Evolutionary conservation across 148 eudicot genomes (phyloP).

Genomic region (Silene conica): DNA sequence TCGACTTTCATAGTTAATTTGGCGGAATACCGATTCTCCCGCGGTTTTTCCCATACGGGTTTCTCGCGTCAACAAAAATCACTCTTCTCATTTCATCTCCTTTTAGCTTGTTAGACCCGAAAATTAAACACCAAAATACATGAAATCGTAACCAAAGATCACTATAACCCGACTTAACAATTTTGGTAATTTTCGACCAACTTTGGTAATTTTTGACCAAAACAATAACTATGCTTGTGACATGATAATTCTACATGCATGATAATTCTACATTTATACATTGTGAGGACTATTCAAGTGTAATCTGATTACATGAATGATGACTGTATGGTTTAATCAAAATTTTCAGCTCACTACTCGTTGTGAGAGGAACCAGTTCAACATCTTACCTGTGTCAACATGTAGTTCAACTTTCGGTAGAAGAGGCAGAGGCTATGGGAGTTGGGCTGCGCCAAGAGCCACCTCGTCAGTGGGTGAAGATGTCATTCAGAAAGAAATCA

Average conservation of each 20-base stretch:
- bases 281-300: neutral
- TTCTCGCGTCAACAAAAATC: too few relatives aligned
- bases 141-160: too few relatives aligned
- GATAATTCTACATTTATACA: neutral
- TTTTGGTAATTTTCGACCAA: too few relatives aligned
- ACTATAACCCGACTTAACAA: too few relatives aligned
- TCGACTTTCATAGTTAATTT: too few relatives aligned
- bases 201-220: too few relatives aligned
- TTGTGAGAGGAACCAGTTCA: constrained; percentile 19
- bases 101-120: too few relatives aligned
- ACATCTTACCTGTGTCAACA: constrained; percentile 23
- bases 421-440: constrained; percentile 34
- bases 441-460: constrained; percentile 33
- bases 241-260: neutral
- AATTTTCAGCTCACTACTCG: constrained; percentile 36
- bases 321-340: neutral
- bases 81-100: too few relatives aligned
- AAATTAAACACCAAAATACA: too few relatives aligned
- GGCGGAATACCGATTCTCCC: too few relatives aligned
- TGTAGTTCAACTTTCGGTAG: constrained; percentile 16
- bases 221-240: neutral
- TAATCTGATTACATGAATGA: neutral
- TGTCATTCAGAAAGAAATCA: constrained; percentile 44
- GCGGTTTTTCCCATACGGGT: too few relatives aligned
- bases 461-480: constrained; percentile 44